Conservation (phyloP, 192 early-diverging fungal genomes). For the Backusella sp. region DNA sequence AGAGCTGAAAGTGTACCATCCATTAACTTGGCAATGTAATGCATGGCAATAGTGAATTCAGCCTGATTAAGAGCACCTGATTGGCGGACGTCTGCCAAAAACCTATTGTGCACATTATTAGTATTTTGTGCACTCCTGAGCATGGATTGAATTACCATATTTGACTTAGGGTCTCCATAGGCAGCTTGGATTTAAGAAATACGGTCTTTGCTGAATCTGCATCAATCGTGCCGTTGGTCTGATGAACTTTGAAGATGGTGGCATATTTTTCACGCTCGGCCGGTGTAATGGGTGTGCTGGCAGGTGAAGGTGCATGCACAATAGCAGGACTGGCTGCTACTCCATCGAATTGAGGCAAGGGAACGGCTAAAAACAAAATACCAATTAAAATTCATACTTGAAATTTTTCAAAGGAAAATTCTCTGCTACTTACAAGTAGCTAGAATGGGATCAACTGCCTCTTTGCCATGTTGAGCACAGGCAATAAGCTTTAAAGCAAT, state of each 20-base stretch:
- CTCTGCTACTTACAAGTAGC: conserved; percentile 9
- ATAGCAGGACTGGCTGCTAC: not conserved
- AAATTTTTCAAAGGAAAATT: not conserved
- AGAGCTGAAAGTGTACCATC: conserved; percentile 64
- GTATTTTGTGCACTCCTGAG: conserved; percentile 24
- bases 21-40: conserved; percentile 79
- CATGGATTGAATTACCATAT: conserved; percentile 62
- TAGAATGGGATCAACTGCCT: conserved; percentile 16
- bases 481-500: conserved; percentile 82
- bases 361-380: conserved; percentile 14
- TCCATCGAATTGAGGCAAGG: conserved; percentile 38
- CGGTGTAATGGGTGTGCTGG: conserved; percentile 11
- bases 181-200: conserved; percentile 80
- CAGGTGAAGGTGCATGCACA: conserved; percentile 24
- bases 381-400: not conserved
- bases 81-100: conserved; percentile 71
- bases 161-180: conserved; percentile 67
- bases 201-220: conserved; percentile 74
- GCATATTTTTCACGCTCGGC: conserved; percentile 63
- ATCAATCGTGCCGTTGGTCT: conserved; percentile 56
- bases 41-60: conserved; percentile 92
- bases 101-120: conserved; percentile 38
- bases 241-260: conserved; percentile 57
- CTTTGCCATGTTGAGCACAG: conserved; percentile 31
- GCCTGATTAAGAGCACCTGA: conserved; percentile 70